Base-by-base conservation (phyloP, 2,329 filamentous ascomycete species). In the Fusarium metavorans region DNA sequence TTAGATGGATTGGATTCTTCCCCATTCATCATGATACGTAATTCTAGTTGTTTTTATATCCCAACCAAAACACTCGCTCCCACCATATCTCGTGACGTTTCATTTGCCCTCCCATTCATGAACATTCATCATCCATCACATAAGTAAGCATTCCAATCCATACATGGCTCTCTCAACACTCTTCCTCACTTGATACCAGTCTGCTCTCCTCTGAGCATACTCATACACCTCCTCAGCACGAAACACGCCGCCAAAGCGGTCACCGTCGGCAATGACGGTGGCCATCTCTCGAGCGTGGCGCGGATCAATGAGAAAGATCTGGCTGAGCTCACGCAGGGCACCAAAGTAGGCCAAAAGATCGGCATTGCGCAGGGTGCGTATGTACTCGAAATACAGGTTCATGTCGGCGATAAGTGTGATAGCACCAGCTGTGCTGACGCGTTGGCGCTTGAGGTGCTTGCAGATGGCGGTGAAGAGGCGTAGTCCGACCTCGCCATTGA, bases 141-240 rank as follows among this genome's bases (percentile, higher is more conserved):
- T 98, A 50, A 97, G 80, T 54, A 81, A 82, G 83, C 97, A 99
- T 70, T 97, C 96, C 82, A 98, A 90, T 6, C 97, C 97, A 84
- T 98, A 98, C 95, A 99, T 98, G 71, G 95, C 95, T 84, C 94
- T 93, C 87, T 99, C 97, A 7, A 99, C 97, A 73, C 95, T 91
- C 74, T 90, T 91, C 85, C 93, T 93, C 13, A 99, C 94, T 77
- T 93, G 89, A 81, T 97, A 98, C 97, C 97, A 99, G 84, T 99
- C 97, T 59, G 95, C 95, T 76, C 97, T 88, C 76, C 97, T 87
- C 84, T 98, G 95, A 2, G 96, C 97, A 85, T 97, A 99, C 86
- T 98, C 96, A 79, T 98, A 98, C 5, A 98, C 97, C 85, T 99
- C 97, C 82, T 99, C 97, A 0, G 96, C 94, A 23, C 95, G 90